These are phyloP conservation scores for Excoecaria agallocha DNA, from an alignment of 345 rosid genomes.

Conservation along the genomic window DNA sequence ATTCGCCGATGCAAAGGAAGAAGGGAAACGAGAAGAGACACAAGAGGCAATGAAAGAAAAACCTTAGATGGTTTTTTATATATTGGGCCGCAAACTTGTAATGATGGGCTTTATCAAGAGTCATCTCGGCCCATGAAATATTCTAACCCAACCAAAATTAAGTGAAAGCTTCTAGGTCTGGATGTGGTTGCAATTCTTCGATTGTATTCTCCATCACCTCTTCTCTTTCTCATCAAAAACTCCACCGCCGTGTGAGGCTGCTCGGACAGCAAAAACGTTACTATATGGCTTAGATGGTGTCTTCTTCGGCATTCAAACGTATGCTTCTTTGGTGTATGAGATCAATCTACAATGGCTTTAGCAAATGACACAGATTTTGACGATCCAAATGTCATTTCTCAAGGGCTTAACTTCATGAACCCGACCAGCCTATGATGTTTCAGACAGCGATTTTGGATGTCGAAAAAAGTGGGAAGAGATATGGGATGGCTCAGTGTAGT, in stretches of 20 bases:
- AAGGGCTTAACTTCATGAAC: slow-evolving; percentile 33
- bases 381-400: slow-evolving; percentile 28
- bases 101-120: too few relatives aligned
- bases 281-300: slow-evolving; percentile 41
- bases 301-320: slow-evolving; percentile 31
- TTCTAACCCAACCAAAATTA: background rate
- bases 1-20: background rate
- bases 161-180: too few relatives aligned
- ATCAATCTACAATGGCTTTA: slow-evolving; percentile 27
- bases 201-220: too few relatives aligned
- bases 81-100: background rate
- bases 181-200: too few relatives aligned
- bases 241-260: too few relatives aligned
- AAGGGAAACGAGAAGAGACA: too few relatives aligned
- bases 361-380: slow-evolving; percentile 34
- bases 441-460: slow-evolving; percentile 19
- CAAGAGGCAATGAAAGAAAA: background rate
- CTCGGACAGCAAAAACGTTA: too few relatives aligned
- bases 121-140: background rate
- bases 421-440: slow-evolving; percentile 32
- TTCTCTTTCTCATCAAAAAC: too few relatives aligned
- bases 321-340: slow-evolving; percentile 33
- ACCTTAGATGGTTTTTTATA: background rate
- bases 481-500: too few relatives aligned
- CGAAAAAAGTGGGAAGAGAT: too few relatives aligned